Percentiles rank a stretch among this genome's conserved stretches.
Conservation (phyloP, 176 grass and related monocot species). For the Triticum turgidum region DNA sequence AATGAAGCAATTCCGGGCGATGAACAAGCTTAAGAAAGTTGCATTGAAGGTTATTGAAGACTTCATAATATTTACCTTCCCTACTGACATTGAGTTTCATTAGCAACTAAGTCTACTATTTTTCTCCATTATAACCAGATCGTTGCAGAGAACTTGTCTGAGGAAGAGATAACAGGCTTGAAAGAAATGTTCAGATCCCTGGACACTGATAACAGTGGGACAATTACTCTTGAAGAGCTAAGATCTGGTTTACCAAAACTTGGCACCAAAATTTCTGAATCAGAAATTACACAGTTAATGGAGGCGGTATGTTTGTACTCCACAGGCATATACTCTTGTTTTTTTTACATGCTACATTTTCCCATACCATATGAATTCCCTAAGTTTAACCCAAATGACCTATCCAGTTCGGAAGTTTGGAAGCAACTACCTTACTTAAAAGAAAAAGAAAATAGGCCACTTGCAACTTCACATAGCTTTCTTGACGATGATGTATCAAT, state of each 20-base stretch:
- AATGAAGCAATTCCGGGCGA: slow-evolving; percentile 99
- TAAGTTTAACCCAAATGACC: slow-evolving; percentile 9
- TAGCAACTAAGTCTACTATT: slow-evolving; percentile 11
- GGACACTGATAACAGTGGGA: slow-evolving; percentile 96
- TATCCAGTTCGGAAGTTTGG: not conserved
- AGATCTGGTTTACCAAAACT: slow-evolving; percentile 98
- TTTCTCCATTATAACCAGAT: slow-evolving; percentile 50
- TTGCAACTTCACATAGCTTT: not conserved
- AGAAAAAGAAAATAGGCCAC: not conserved
- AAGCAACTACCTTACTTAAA: slow-evolving; percentile 11
- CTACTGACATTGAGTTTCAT: not conserved
- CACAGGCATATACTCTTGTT: not conserved
- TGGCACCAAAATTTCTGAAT: slow-evolving; percentile 95
- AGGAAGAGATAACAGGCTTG: slow-evolving; percentile 95
- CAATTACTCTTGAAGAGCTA: slow-evolving; percentile 92
- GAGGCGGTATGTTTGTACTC: slow-evolving; percentile 76
- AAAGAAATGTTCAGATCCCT: slow-evolving; percentile 99
- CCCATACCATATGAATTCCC: not conserved
- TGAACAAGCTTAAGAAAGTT: slow-evolving; percentile 99
- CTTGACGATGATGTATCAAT: slow-evolving; percentile 16
- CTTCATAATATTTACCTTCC: slow-evolving; percentile 27
- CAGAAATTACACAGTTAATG: slow-evolving; percentile 93
- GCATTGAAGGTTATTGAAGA: slow-evolving; percentile 75
- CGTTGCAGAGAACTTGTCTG: slow-evolving; percentile 89
- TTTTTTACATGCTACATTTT: slow-evolving; percentile 5